Evolutionary conservation across 352 stramenopile species (phyloP), one percentile per base, ranked within the genome.

Genomic region (Pythium brachiatum): DNA sequence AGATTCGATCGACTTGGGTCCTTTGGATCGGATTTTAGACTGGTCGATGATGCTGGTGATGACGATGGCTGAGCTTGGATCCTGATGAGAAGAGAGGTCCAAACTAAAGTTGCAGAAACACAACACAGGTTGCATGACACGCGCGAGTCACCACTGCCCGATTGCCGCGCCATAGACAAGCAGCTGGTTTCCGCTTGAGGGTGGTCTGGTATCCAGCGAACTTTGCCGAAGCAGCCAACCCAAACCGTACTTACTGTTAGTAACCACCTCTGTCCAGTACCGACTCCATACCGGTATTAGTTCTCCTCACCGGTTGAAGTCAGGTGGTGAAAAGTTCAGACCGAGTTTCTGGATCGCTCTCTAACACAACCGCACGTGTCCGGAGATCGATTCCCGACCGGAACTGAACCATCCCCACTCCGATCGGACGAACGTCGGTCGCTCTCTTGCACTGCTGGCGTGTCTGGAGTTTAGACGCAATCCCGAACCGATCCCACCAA

Each of bases 101-200:
- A 16, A 51, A 9, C 61, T 57, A 43, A 44, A 38, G 64, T 73
- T 68, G 60, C 60, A 68, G 58, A 68, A 67, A 62, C 41, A 46
- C 47, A 43, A 29, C 43, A 46, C 18, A 7, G 60, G 3, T 1
- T 15, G 8, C 46, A 60, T 73, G 66, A 73, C 66, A 69, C 59
- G 66, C 60, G 43, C 66, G 56, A 54, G 66, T 73, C 66, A 73
- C 53, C 38, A 31, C 53, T 38, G 21, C 16, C 38, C 18, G 9
- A 38, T 63, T 44, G 21, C 56, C 39, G 54, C 44, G 36, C 34
- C 48, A 70, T 53, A 61, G 57, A 63, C 62, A 63, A 51, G 52
- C 60, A 60, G 23, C 57, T 51, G 34, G 44, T 48, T 48, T 48
- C 41, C 41, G 41, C 18, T 48, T 48, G 26, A 20, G 41, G 41